Evolutionary conservation across 164 flowering plant genomes (phyloP), one percentile per base, ranked within the genome.

Genomic region (Dillenia turbinata): DNA sequence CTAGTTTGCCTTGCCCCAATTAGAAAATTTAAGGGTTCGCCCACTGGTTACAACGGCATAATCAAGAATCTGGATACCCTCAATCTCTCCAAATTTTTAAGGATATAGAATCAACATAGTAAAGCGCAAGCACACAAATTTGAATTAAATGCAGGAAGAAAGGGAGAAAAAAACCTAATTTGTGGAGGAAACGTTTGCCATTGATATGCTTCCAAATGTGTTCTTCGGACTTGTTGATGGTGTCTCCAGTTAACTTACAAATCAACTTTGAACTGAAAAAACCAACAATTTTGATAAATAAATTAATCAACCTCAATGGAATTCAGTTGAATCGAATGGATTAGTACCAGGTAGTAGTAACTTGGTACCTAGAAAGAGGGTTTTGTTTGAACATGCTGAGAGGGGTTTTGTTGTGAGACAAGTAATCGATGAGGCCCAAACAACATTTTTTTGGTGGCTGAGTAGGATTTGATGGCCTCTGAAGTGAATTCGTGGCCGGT

Each of bases 151-250:
- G 26, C 26, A 24, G 26, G 26, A 24, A 24, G 26, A 24, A 24
- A 24, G 26, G 26, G 26, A 3, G 26, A 3, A 3, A 73, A 80
- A 17, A 69, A 88, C 96, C 98, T 78, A 94, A 69, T 77, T 84
- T 89, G 63, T 79, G 81, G 58, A 83, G 88, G 71, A 94, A 94
- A 22, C 89, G 79, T 67, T 66, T 86, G 57, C 99, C 99, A 62
- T 77, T 89, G 47, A 94, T 79, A 66, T 91, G 97, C 82, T 91
- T 94, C 97, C 97, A 91, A 16, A 94, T 85, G 67, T 91, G 97
- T 66, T 94, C 96, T 75, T 94, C 99, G 2, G 86, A 63, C 75
- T 94, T 94, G 61, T 94, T 94, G 61, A 94, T 71, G 1, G 81
- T 83, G 72, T 77, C 87, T 57, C 95, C 97, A 7, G 97, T 94